A percentile compares a stretch with the other conserved stretches of the same genome.
Evolutionary conservation across 2,329 filamentous ascomycete species (phyloP).

Genomic region (Trichocomaceae sp.): DNA sequence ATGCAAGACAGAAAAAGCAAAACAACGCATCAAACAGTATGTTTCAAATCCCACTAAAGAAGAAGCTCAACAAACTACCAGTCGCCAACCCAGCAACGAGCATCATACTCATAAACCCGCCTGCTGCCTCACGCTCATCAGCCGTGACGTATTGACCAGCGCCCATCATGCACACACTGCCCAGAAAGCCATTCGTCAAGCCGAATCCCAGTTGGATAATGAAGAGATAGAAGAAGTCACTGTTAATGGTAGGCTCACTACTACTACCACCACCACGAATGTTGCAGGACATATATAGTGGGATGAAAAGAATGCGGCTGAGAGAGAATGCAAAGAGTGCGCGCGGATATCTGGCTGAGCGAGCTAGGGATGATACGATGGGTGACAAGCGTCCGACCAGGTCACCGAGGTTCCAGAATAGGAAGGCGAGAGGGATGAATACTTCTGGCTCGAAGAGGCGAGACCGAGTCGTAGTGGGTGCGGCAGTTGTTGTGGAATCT

Average conservation of each 20-base stretch:
- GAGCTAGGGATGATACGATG: conserved; percentile 47
- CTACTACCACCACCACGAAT: conserved; percentile 59
- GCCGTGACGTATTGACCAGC: conserved; percentile 73
- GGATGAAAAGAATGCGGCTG: conserved; percentile 63
- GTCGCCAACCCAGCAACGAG: conserved; percentile 75
- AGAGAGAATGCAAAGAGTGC: conserved; percentile 63
- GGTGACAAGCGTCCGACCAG: conserved; percentile 68
- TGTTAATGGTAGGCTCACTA: conserved; percentile 53
- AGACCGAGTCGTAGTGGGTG: conserved; percentile 24
- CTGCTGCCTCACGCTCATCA: conserved; percentile 78
- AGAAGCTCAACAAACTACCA: conserved; percentile 88
- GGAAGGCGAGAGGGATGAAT: conserved; percentile 85
- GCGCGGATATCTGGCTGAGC: conserved; percentile 55
- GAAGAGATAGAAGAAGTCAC: conserved; percentile 81
- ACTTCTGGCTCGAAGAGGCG: conserved; percentile 62
- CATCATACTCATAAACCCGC: conserved; percentile 88
- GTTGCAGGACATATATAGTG: conserved; percentile 86
- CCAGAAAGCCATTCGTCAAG: conserved; percentile 77
- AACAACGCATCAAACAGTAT: neutral
- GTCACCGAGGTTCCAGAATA: conserved; percentile 91
- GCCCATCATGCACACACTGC: conserved; percentile 86
- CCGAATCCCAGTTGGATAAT: conserved; percentile 81
- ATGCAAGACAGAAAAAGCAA: neutral
- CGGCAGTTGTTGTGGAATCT: neutral
- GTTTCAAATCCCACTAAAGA: conserved; percentile 37